phyloP scores from a whole-genome alignment of 2,329 filamentous ascomycete genomes.

The Epichloe sylvatica region DNA sequence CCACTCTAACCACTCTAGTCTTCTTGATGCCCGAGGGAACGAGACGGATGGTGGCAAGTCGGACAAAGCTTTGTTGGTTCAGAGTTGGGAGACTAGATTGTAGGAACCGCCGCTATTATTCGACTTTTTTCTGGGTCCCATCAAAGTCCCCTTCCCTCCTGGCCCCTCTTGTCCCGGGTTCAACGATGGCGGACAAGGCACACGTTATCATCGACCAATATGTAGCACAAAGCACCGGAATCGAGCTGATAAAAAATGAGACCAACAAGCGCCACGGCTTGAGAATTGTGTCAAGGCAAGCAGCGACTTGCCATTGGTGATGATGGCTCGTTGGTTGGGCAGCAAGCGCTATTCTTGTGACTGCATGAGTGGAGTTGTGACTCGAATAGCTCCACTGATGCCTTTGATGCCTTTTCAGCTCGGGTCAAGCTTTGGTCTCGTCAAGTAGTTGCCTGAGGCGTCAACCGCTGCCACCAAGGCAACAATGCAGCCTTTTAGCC shows the following conservation, averaged over 20 bases:
- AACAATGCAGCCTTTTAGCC: slow-evolving; percentile 23
- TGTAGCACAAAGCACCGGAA: neutral
- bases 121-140: slow-evolving; percentile 17
- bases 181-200: neutral
- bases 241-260: too few species aligned
- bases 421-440: too few species aligned
- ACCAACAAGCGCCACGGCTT: neutral
- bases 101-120: neutral
- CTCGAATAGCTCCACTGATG: slow-evolving; percentile 2
- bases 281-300: neutral
- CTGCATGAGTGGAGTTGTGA: slow-evolving; percentile 1
- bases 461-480: slow-evolving; percentile 13
- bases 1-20: too few species aligned
- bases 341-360: slow-evolving; percentile 2
- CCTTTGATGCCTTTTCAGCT: neutral
- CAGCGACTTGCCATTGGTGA: neutral
- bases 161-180: neutral
- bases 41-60: neutral
- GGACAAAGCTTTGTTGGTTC: neutral
- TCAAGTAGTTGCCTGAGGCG: slow-evolving; percentile 17
- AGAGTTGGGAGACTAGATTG: neutral
- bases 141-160: slow-evolving; percentile 1
- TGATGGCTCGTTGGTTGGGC: neutral
- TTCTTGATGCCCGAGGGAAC: too few species aligned
- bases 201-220: neutral